Base-by-base conservation (phyloP, 257 asterid species). In the Solanum chilense region DNA sequence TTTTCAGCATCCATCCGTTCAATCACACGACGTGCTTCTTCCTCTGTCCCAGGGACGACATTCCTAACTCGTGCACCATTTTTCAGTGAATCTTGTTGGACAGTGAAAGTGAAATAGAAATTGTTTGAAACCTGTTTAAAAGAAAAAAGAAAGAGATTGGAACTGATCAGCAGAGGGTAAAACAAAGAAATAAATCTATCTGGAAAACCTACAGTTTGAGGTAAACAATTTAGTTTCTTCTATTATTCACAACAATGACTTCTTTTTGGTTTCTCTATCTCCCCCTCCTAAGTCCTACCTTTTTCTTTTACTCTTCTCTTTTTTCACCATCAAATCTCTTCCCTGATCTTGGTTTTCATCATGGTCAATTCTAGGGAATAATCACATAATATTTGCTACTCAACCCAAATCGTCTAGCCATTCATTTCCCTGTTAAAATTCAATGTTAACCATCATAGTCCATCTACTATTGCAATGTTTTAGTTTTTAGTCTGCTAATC, bases 11-110 rank as follows among this genome's bases (percentile, higher is more conserved):
- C 98, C 90, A 96, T 92, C 9, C 96, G 95, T 70, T 94, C 98
- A 39, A 95, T 93, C 86, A 95, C 94, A 23, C 97, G 95, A 4
- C 92, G 90, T 31, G 96, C 98, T 90, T 96, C 98, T 92, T 94
- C 98, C 86, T 96, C 98, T 3, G 97, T 95, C n/a, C 95, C 93
- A 3, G 99, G 98, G 62, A 96, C 98, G 7, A 95, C 99, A 35
- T 93, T 95, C 33, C 98, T 92, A 42, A 96, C 91, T 87, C 85
- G 92, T 71, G 58, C 90, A 29, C 95, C 93, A 47, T 90, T 89
- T 86, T 66, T 90, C 85, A 89, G 86, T 33, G 96, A 95, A 31
- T 94, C 95, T 41, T 91, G 81, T 88, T 90, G 91, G 85, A 95
- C 91, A 4, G 94, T 91, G 91, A 92, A 96, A 70, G 98, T 95